These are phyloP conservation scores for Clathrospora elynae DNA, from an alignment of 2,329 filamentous ascomycete species.

Conservation along the genomic window DNA sequence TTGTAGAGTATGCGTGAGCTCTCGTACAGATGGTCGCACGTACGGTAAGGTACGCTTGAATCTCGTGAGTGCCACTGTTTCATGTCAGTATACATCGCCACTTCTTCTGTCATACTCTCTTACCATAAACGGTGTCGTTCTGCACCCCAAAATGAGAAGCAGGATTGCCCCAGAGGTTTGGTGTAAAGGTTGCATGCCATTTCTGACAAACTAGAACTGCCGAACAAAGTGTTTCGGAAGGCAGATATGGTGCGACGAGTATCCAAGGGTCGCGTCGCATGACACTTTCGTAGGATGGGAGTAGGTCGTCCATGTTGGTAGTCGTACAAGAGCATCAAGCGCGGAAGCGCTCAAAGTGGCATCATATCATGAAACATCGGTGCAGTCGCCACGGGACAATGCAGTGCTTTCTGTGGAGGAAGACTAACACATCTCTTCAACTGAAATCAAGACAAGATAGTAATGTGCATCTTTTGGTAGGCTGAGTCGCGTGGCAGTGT, in stretches of 20 bases:
- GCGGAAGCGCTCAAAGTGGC: too few species aligned
- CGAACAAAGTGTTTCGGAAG: conserved; percentile 61
- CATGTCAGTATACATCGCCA: conserved; percentile 11
- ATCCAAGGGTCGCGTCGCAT: conserved; percentile 61
- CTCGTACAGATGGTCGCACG: conserved; percentile 58
- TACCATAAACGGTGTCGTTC: conserved; percentile 64
- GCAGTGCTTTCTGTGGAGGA: neutral
- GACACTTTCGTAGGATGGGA: conserved; percentile 65
- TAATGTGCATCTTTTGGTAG: conserved; percentile 2
- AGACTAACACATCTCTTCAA: neutral
- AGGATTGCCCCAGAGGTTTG: conserved; percentile 66
- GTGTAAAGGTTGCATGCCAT: conserved; percentile 65
- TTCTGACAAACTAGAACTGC: conserved; percentile 60
- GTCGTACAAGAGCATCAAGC: neutral
- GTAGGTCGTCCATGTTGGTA: conserved; percentile 59
- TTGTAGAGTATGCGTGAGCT: conserved; percentile 65
- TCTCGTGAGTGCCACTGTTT: conserved; percentile 60
- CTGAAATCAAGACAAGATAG: neutral
- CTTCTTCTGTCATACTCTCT: neutral
- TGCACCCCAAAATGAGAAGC: conserved; percentile 66
- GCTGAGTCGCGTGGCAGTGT: conserved; percentile 15
- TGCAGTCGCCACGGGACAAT: neutral
- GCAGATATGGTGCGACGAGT: conserved; percentile 62
- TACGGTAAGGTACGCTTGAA: conserved; percentile 63
- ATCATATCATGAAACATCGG: neutral